These are phyloP conservation scores for Lathyrus aphaca DNA, from an alignment of 306 rosid species.

Conservation along the genomic window DNA sequence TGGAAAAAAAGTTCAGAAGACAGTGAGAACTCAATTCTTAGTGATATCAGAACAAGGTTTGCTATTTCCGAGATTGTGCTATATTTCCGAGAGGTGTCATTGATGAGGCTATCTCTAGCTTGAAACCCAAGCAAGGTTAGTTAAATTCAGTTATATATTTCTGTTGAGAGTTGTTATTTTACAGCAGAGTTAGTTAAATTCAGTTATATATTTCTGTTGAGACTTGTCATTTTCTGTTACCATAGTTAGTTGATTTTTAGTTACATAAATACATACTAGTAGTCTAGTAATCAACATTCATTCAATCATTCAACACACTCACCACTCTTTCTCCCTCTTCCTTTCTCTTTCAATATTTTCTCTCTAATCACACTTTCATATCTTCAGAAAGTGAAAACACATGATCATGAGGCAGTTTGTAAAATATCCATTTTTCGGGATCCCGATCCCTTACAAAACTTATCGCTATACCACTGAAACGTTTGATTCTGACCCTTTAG, in stretches of 20 bases:
- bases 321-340: not conserved
- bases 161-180: no score
- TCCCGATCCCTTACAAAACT: not conserved
- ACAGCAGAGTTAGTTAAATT: no score
- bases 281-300: not conserved
- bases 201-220: not conserved
- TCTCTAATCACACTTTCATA: not conserved
- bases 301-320: not conserved
- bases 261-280: not conserved
- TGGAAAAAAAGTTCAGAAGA: no score
- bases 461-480: not conserved
- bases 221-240: constrained; percentile 2
- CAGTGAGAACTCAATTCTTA: no score
- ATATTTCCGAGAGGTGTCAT: no score
- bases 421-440: no score
- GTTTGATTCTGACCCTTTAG: not conserved
- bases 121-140: no score
- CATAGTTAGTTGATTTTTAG: not conserved
- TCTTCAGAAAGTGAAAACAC: not conserved
- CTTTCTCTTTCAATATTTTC: not conserved
- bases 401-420: not conserved
- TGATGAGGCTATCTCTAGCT: no score
- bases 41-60: no score
- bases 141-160: no score
- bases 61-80: no score